Evolutionary conservation across 208 protist genomes (phyloP).

Genomic region (Trypanosoma brucei): DNA sequence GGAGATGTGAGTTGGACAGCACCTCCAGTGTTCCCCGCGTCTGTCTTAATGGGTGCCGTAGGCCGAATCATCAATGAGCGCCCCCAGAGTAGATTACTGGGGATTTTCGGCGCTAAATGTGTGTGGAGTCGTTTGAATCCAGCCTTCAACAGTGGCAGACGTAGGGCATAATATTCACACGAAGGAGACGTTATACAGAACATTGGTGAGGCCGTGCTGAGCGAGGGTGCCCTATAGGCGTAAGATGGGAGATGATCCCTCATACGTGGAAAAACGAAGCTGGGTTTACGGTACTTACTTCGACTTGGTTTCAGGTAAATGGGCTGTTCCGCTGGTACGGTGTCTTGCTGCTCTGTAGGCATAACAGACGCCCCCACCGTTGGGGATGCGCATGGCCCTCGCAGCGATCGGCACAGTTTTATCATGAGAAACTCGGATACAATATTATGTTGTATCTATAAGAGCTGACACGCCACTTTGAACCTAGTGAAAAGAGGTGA

Average conservation of each 20-base stretch:
- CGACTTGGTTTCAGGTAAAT: slow-evolving; percentile 73
- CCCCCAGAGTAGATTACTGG: slow-evolving; percentile 73
- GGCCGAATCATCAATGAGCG: slow-evolving; percentile 38
- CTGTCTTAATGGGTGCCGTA: not conserved
- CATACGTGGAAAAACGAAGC: slow-evolving; percentile 79
- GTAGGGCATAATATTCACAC: slow-evolving; percentile 95
- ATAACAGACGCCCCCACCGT: not conserved
- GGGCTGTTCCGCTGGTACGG: slow-evolving; percentile 19
- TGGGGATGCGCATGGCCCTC: not conserved
- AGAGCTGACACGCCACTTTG: no score
- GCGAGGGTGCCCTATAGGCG: slow-evolving; percentile 28
- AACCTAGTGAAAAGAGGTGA: no score
- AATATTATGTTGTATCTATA: no score
- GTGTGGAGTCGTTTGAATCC: slow-evolving; percentile 64
- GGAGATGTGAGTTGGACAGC: not conserved
- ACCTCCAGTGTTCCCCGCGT: not conserved
- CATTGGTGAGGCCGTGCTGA: slow-evolving; percentile 61
- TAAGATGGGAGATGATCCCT: slow-evolving; percentile 25
- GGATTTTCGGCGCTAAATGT: slow-evolving; percentile 17
- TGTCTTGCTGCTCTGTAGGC: not conserved
- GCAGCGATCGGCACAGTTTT: not conserved
- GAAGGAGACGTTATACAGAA: slow-evolving; percentile 73
- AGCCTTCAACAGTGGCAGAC: slow-evolving; percentile 86
- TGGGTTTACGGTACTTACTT: slow-evolving; percentile 57
- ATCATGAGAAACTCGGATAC: not conserved